Base-by-base conservation (phyloP, 2,329 filamentous ascomycete species). In the Cephalotrichum gorgonifer region DNA sequence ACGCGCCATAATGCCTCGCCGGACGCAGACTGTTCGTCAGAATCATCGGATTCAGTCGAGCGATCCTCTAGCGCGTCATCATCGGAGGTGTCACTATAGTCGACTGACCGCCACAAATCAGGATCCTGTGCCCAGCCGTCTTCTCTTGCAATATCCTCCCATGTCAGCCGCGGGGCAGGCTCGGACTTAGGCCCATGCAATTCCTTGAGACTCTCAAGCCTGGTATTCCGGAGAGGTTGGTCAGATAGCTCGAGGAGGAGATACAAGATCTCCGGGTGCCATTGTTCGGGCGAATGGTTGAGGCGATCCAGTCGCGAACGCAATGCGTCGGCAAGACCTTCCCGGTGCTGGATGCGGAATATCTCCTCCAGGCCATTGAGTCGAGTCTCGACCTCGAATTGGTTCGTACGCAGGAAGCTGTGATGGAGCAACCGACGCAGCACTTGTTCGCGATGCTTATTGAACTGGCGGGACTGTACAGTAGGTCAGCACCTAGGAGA, bases 191-290 rank as follows among this genome's bases (percentile, higher is more conserved):
- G 67, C 33, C 70, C 61, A 28, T 63, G 71, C 2, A 85, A 64
- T 2, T 68, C 62, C 17, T 81, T 72, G n/a, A 93, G 67, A 53
- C 81, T 76, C 38, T 76, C 72, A 1, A 91, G 65, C 4, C 71
- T 76, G 0, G 86, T 79, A 47, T 88, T 83, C 47, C 83, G 76
- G 0, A 83, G 77, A 2, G 93, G 91, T 48, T 83, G 78, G 56
- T 95, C 83, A 2, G 91, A 91, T 1, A 97, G 76, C 52, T 88
- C 79, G 7, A 97, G 70, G 11, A 97, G 67, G 1, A 97, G 66
- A 45, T 86, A 82, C 14, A 97, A 69, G 14, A 86, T 73, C 56
- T 97, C 93, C 0, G 90, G 89, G 6, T 81, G 79, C 76, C 80
- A 91, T 64, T 81, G 81, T 41, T 74, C 60, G 9, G 74, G 31